These are phyloP conservation scores for Kodamaea arcana DNA, from an alignment of 1,139 yeast genomes.

Conservation along the genomic window DNA sequence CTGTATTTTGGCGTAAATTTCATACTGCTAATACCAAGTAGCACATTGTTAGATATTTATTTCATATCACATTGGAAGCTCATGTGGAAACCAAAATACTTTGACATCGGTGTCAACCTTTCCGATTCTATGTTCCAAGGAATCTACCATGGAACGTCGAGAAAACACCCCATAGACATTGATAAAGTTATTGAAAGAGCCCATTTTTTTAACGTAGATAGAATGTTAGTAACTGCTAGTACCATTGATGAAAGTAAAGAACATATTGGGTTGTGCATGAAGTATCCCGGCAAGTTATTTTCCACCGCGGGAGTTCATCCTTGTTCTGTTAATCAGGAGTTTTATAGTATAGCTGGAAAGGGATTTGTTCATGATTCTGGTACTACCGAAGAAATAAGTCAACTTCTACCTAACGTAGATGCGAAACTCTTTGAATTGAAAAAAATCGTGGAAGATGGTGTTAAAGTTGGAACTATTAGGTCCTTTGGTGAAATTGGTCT, in stretches of 20 bases:
- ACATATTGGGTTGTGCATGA: slow-evolving; percentile 33
- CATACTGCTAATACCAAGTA: background rate
- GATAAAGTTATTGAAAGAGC: slow-evolving; percentile 66
- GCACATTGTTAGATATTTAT: background rate
- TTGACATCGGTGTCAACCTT: slow-evolving; percentile 70
- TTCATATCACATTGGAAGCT: background rate
- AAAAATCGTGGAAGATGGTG: slow-evolving; percentile 47
- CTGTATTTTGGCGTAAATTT: no score
- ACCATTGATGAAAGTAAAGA: slow-evolving; percentile 59
- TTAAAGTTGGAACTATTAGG: slow-evolving; percentile 46
- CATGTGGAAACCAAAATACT: slow-evolving; percentile 42
- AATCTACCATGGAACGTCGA: slow-evolving; percentile 56
- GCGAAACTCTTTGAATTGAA: slow-evolving; percentile 47
- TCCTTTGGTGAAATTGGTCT: slow-evolving; percentile 93
- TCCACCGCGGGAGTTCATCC: slow-evolving; percentile 96
- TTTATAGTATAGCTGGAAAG: slow-evolving; percentile 20
- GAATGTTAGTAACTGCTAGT: slow-evolving; percentile 81
- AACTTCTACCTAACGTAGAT: slow-evolving; percentile 21
- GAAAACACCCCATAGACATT: slow-evolving; percentile 63
- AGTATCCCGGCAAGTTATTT: slow-evolving; percentile 34
- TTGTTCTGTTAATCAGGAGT: slow-evolving; percentile 69
- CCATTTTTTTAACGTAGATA: slow-evolving; percentile 55
- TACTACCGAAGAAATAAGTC: slow-evolving; percentile 21
- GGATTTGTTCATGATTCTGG: slow-evolving; percentile 13
- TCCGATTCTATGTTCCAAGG: slow-evolving; percentile 90